These are phyloP conservation scores for Pseudotsuga menziesii DNA, from an alignment of 75 land plant genomes.

Conservation along the genomic window DNA sequence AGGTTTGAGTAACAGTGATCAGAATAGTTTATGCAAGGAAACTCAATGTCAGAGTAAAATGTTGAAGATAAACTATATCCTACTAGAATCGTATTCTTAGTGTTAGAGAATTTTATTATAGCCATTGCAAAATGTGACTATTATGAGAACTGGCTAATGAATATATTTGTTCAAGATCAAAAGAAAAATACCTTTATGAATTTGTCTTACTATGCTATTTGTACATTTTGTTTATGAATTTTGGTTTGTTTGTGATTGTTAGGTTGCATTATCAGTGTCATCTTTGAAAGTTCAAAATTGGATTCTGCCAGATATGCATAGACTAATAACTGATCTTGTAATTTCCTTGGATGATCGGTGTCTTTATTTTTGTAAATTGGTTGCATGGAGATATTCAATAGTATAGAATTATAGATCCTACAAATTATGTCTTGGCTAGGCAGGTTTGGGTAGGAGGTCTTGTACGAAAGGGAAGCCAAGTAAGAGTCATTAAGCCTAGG, in stretches of 20 bases:
- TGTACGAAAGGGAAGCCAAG: conserved; percentile 24
- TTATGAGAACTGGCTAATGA: neutral
- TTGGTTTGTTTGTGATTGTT: neutral
- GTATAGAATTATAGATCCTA: conserved; percentile 37
- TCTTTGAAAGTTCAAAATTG: conserved; percentile 32
- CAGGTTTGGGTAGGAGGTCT: conserved; percentile 42
- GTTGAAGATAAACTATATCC: no score
- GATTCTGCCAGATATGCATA: conserved; percentile 42
- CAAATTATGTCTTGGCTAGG: conserved; percentile 30
- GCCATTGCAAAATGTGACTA: no score
- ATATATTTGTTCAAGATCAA: neutral
- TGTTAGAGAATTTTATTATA: no score
- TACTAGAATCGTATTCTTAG: no score
- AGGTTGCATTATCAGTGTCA: conserved; percentile 32
- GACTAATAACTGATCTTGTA: conserved; percentile 34
- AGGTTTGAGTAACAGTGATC: no score
- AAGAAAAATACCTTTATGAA: no score
- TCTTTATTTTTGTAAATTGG: conserved; percentile 40
- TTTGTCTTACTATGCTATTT: neutral
- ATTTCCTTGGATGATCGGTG: conserved; percentile 41
- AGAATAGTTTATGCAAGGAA: no score
- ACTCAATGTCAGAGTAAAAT: no score
- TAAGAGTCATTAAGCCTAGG: conserved; percentile 22
- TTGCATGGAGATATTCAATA: conserved; percentile 41
- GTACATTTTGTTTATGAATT: neutral